These are phyloP conservation scores for Tilletiopsis washingtonensis DNA, from an alignment of 1,284 basidiomycete species.

Conservation along the genomic window DNA sequence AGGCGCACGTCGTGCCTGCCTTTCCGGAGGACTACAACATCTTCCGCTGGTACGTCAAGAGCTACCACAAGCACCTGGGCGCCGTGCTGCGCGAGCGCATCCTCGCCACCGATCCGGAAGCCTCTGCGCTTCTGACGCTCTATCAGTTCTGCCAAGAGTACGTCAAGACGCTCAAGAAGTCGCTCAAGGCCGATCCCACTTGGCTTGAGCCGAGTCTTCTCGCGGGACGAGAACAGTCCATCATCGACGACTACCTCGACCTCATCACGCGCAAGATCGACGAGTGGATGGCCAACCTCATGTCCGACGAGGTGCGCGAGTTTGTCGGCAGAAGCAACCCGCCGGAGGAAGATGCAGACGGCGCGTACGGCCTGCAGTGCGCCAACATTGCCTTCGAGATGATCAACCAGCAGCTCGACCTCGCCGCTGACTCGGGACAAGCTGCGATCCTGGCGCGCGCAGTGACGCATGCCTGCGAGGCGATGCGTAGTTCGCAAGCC, in stretches of 20 bases:
- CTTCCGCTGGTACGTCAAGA: conserved; percentile 71
- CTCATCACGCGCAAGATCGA: conserved; percentile 91
- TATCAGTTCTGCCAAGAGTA: conserved; percentile 94
- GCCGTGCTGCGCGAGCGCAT: conserved; percentile 65
- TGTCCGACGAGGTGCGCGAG: conserved; percentile 79
- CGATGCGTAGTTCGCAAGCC: conserved; percentile 82
- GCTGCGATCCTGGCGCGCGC: conserved; percentile 86
- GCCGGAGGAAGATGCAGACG: conserved; percentile 81
- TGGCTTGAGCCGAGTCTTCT: conserved; percentile 59
- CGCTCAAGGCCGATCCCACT: conserved; percentile 58
- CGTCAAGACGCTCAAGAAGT: conserved; percentile 79
- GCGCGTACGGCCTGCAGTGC: conserved; percentile 82
- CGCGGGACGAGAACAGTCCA: conserved; percentile 81
- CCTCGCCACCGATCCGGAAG: conserved; percentile 66
- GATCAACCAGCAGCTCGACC: conserved; percentile 94
- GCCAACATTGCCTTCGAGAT: conserved; percentile 90
- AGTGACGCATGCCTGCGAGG: conserved; percentile 75
- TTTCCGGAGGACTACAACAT: conserved; percentile 91
- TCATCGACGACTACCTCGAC: conserved; percentile 92
- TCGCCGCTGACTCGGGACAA: conserved; percentile 90
- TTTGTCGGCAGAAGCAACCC: conserved; percentile 75
- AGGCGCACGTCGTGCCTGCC: conserved; percentile 72
- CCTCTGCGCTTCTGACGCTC: conserved; percentile 72
- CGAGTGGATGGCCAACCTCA: conserved; percentile 91
- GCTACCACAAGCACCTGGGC: conserved; percentile 87